phyloP scores from a whole-genome alignment of 768 basidiomycete genomes.

The Neoboletus magnificus region DNA sequence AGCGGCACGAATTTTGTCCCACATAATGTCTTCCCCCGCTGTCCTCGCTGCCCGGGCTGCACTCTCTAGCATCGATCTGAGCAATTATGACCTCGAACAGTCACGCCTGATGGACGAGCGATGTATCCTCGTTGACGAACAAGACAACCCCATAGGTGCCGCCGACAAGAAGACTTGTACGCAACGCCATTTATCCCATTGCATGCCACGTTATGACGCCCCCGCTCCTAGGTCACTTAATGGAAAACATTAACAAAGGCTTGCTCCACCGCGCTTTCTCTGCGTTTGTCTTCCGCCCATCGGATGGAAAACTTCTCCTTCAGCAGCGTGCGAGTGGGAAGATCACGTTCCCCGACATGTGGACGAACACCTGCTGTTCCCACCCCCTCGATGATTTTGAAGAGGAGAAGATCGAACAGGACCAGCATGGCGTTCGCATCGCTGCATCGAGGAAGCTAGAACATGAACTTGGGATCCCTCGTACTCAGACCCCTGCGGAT shows the following conservation, averaged over 20 bases:
- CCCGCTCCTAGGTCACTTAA: slow-evolving; percentile 68
- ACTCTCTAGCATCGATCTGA: slow-evolving; percentile 74
- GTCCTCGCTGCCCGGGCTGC: slow-evolving; percentile 57
- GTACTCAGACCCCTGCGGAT: slow-evolving; percentile 69
- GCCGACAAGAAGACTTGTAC: slow-evolving; percentile 95
- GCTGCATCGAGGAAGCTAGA: slow-evolving; percentile 96
- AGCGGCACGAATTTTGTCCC: not conserved
- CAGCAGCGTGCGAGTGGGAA: slow-evolving; percentile 97
- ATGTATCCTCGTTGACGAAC: slow-evolving; percentile 87
- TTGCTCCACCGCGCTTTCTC: slow-evolving; percentile 98
- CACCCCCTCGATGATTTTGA: slow-evolving; percentile 94
- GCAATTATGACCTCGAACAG: slow-evolving; percentile 87
- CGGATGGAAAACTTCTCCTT: slow-evolving; percentile 87
- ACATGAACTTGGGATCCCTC: slow-evolving; percentile 94
- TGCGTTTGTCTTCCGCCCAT: slow-evolving; percentile 92
- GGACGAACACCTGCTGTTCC: slow-evolving; percentile 99
- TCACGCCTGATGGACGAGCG: slow-evolving; percentile 94
- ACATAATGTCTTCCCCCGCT: slow-evolving; percentile 56
- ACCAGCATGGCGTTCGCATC: slow-evolving; percentile 78
- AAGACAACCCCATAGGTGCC: slow-evolving; percentile 82
- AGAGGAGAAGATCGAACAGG: slow-evolving; percentile 70
- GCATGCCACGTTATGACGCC: not conserved
- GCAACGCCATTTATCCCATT: slow-evolving; percentile 27
- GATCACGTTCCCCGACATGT: slow-evolving; percentile 99
- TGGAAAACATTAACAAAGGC: slow-evolving; percentile 94